Evolutionary conservation across 306 rosid genomes (phyloP), one percentile per base, ranked within the genome.

Genomic region (Notholithocarpus densiflorus): DNA sequence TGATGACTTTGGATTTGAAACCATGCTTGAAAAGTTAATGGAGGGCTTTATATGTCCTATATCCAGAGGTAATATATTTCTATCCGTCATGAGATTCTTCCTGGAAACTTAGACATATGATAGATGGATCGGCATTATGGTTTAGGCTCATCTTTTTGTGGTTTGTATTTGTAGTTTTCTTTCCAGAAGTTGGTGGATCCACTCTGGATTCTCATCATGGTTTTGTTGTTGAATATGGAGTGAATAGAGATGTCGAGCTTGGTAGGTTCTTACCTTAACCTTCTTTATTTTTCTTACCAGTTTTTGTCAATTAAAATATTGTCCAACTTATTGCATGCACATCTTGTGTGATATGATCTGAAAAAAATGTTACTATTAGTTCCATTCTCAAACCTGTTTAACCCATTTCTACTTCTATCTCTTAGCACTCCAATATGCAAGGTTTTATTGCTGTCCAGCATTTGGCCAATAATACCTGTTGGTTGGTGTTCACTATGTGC

Each of bases 191-290:
- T 82, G 99, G 99, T 81, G 99, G 99, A 86, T 85, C 92, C 77
- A 84, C 99, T 0, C 82, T 96, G 86, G 99, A 96, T 82, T 83
- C 97, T 27, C 99, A 96, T 91, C 99, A 93, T 84, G 98, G 99
- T 73, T 96, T 90, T 88, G 91, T 91, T 76, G 99, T 96, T 75
- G 98, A 96, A 79, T 96, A 96, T 71, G 99, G 99, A 78, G 83
- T 74, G 5, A 86, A 96, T 72, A 89, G 98, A 77, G 99, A 96
- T 75, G 84, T 86, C 5, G 98, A 96, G 76, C 97, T 95, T 72
- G 97, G 99, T 95, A 89, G 77, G 97, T 79, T 68, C 80, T 68
- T 70, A 2, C 48, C 31, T 32, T 21, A 5, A 24, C 68, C 57
- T 72, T 55, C 54, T 51, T 31, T n/a, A 45, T 60, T 29, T 48